A percentile compares a stretch with the other conserved stretches of the same genome.
Conservation (phyloP, 2,329 filamentous ascomycete genomes). For the Botrytis aclada region DNA sequence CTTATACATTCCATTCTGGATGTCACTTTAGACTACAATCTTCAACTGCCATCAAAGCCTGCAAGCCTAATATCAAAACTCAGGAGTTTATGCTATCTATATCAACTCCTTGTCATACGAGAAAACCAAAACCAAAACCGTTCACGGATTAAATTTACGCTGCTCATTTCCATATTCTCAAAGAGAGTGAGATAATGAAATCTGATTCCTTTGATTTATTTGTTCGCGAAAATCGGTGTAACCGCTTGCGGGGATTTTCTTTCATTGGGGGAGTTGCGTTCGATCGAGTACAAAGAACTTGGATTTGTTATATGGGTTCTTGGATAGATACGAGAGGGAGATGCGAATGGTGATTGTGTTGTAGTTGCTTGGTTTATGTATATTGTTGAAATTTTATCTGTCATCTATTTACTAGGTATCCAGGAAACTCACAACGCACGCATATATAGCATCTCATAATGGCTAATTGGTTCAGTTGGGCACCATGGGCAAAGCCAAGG, state of each 20-base stretch:
- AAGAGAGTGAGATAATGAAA: background rate
- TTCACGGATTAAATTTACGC: background rate
- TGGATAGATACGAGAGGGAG: too few relatives aligned
- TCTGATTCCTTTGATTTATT: background rate
- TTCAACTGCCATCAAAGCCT: background rate
- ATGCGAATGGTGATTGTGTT: background rate
- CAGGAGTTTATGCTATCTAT: background rate
- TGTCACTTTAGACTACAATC: too few relatives aligned
- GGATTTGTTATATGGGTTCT: constrained; percentile 4
- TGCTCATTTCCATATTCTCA: background rate
- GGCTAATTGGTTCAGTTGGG: background rate
- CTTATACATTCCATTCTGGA: too few relatives aligned
- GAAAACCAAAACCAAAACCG: too few relatives aligned
- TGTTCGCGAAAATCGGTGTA: background rate
- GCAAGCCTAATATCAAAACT: background rate
- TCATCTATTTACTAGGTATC: background rate
- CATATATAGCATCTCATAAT: background rate
- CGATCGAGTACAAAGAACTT: background rate
- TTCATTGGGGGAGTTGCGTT: background rate
- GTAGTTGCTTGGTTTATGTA: background rate
- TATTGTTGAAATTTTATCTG: background rate
- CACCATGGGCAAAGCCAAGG: background rate
- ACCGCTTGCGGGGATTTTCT: constrained; percentile 15
- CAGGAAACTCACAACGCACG: background rate
- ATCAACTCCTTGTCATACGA: background rate